Evolutionary conservation across 2,329 filamentous ascomycete species (phyloP).

Genomic region (Xylariomycetidae sp.): DNA sequence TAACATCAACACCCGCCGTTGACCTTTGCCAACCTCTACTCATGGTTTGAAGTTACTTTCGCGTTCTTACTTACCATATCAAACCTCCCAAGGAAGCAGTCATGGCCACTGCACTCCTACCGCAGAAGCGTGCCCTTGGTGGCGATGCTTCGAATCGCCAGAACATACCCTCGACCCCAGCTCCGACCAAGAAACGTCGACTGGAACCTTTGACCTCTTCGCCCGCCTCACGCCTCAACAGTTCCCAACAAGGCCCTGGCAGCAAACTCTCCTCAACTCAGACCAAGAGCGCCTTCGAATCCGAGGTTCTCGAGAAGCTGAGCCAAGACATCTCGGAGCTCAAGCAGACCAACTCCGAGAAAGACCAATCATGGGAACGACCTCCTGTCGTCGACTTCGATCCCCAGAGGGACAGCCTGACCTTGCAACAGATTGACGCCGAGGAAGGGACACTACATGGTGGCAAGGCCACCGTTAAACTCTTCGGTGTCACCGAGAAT

Average conservation of each 20-base stretch:
- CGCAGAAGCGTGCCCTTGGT: slow-evolving; percentile 71
- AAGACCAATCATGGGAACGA: slow-evolving; percentile 85
- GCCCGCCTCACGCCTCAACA: slow-evolving; percentile 53
- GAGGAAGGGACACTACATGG: slow-evolving; percentile 83
- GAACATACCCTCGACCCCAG: slow-evolving; percentile 54
- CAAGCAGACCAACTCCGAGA: slow-evolving; percentile 84
- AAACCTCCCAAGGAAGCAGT: slow-evolving; percentile 12
- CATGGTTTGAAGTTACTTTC: not conserved
- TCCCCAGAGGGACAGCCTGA: slow-evolving; percentile 63
- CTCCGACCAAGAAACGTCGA: slow-evolving; percentile 75
- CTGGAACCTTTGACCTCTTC: slow-evolving; percentile 60
- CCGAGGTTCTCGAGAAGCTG: slow-evolving; percentile 90
- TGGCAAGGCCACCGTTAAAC: slow-evolving; percentile 73
- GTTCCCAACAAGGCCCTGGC: slow-evolving; percentile 58
- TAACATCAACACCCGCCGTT: too few species aligned
- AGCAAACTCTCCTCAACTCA: slow-evolving; percentile 68
- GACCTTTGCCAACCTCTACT: slow-evolving; percentile 7
- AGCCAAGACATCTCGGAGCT: slow-evolving; percentile 86
- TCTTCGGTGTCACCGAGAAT: slow-evolving; percentile 81
- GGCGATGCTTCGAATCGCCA: slow-evolving; percentile 62
- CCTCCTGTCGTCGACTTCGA: slow-evolving; percentile 49
- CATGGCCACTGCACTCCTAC: slow-evolving; percentile 50
- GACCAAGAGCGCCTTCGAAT: slow-evolving; percentile 87
- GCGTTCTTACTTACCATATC: not conserved
- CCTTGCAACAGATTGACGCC: slow-evolving; percentile 92